Conservation (phyloP, 345 rosid genomes). For the Acer yangbiense region DNA sequence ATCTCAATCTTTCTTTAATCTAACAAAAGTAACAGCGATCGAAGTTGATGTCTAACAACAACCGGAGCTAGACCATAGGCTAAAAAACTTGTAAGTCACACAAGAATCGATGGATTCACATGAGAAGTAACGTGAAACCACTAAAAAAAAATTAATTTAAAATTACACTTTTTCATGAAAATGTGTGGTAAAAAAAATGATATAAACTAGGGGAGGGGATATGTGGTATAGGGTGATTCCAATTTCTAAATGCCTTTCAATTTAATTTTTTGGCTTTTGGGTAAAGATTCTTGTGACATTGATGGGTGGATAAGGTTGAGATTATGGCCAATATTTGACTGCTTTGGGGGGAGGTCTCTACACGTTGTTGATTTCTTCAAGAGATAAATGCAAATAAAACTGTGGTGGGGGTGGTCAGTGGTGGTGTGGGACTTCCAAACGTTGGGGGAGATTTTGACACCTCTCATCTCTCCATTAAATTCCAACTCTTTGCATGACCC, state of each 20-base stretch:
- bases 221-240: slow-evolving; percentile 18
- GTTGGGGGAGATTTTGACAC: background rate
- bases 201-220: slow-evolving; percentile 10
- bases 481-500: background rate
- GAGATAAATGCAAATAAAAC: background rate
- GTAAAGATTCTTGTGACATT: background rate
- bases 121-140: background rate
- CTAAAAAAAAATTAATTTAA: too few relatives aligned
- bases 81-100: background rate
- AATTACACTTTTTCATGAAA: background rate
- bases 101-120: slow-evolving; percentile 1
- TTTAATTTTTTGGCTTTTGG: background rate
- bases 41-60: background rate
- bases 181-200: background rate
- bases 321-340: background rate
- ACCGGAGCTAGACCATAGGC: background rate
- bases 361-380: background rate
- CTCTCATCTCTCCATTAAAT: background rate
- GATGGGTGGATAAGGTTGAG: background rate
- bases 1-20: background rate
- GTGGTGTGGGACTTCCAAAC: background rate
- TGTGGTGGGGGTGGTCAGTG: background rate
- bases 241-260: background rate
- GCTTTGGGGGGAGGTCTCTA: slow-evolving; percentile 2
- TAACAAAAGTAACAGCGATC: background rate